phyloP scores from a whole-genome alignment of 129 eudicot species.

The Solidago caesia region DNA sequence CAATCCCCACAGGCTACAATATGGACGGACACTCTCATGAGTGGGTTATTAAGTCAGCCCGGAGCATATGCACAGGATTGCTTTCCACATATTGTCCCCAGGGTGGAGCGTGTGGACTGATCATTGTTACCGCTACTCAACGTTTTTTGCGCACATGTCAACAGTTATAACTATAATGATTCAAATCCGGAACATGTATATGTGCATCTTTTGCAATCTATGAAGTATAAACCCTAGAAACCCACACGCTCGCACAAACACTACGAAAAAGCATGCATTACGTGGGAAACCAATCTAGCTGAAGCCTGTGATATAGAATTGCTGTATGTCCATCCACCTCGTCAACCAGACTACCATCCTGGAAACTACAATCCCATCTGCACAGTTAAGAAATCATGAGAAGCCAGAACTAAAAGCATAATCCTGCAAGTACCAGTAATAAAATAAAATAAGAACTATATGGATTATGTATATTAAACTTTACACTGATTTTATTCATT shows the following conservation, averaged over 20 bases:
- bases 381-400: slow-evolving; percentile 16
- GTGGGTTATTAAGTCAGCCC: too few relatives aligned
- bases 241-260: neutral
- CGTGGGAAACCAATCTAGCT: slow-evolving; percentile 95
- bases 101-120: too few relatives aligned
- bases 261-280: slow-evolving; percentile 38
- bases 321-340: slow-evolving; percentile 99
- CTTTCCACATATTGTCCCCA: too few relatives aligned
- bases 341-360: slow-evolving; percentile 93
- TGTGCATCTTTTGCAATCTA: slow-evolving; percentile 20
- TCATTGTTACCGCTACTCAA: too few relatives aligned
- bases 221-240: slow-evolving; percentile 12
- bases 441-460: neutral
- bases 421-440: neutral
- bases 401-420: neutral
- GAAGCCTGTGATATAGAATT: slow-evolving; percentile 87
- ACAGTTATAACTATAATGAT: neutral
- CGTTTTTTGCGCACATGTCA: neutral
- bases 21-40: too few relatives aligned
- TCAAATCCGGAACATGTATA: slow-evolving; percentile 1
- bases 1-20: too few relatives aligned
- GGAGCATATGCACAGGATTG: too few relatives aligned
- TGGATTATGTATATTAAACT: neutral
- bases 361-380: slow-evolving; percentile 99
- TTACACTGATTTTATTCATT: neutral